These are phyloP conservation scores for Dothistroma septosporum DNA, from an alignment of 2,329 filamentous ascomycete species.

Conservation along the genomic window DNA sequence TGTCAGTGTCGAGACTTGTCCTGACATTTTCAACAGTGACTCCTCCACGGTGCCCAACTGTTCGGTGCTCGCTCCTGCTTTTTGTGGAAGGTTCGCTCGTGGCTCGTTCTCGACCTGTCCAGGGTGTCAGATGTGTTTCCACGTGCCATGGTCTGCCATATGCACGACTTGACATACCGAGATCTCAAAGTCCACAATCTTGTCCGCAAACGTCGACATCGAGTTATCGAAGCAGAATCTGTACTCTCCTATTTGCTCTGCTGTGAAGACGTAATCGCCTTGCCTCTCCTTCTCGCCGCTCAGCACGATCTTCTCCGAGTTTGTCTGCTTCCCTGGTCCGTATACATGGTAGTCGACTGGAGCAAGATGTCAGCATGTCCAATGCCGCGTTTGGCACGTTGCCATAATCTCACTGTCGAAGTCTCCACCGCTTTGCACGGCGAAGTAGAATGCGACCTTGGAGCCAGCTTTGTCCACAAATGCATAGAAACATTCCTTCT, in stretches of 20 bases:
- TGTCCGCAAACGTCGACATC: constrained; percentile 97
- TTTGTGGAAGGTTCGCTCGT: constrained; percentile 74
- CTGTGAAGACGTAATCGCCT: constrained; percentile 97
- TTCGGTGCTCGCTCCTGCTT: constrained; percentile 82
- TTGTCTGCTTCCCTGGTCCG: constrained; percentile 57
- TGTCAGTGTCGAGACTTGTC: constrained; percentile 87
- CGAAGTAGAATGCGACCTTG: constrained; percentile 98
- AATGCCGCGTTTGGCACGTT: neutral
- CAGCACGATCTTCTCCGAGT: constrained; percentile 67
- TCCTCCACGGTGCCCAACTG: constrained; percentile 87
- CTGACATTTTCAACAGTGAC: constrained; percentile 89
- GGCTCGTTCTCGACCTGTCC: constrained; percentile 82
- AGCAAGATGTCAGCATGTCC: constrained; percentile 11
- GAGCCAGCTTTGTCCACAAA: constrained; percentile 70
- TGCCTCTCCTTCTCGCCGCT: constrained; percentile 88
- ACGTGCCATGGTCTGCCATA: neutral
- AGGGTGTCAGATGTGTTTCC: neutral
- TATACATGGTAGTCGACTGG: constrained; percentile 80
- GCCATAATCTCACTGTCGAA: constrained; percentile 60
- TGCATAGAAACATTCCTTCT: constrained; percentile 94
- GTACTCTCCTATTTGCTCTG: constrained; percentile 82
- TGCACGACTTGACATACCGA: constrained; percentile 56
- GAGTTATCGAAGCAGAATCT: constrained; percentile 98
- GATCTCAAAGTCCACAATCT: constrained; percentile 97
- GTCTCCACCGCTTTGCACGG: constrained; percentile 96